Evolutionary conservation across 2,329 filamentous ascomycete genomes (phyloP).

Genomic region (Fusarium staphyleae): DNA sequence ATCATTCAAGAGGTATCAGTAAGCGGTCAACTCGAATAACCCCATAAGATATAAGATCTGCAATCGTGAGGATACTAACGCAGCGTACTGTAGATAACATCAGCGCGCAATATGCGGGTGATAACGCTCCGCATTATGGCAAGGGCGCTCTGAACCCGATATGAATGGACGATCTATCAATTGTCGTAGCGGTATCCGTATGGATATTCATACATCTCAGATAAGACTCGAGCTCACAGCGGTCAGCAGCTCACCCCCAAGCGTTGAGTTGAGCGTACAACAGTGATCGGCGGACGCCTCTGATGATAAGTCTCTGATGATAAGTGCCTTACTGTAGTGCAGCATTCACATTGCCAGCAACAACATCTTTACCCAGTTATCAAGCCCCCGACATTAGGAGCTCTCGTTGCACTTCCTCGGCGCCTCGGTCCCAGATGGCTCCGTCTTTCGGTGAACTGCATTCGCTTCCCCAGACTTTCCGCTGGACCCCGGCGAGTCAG

Average conservation of each 20-base stretch:
- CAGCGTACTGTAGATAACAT: constrained; percentile 5
- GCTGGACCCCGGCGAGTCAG: constrained; percentile 1
- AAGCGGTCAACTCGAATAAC: background rate
- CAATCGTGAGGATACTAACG: background rate
- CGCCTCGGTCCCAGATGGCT: constrained; percentile 15
- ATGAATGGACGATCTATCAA: background rate
- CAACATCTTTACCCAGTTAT: background rate
- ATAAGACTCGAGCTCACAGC: constrained; percentile 5
- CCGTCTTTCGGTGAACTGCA: constrained; percentile 17
- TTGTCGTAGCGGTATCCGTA: background rate
- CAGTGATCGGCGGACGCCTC: constrained; percentile 25
- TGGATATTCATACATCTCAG: background rate
- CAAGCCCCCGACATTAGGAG: constrained; percentile 8
- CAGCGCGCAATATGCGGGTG: constrained; percentile 4
- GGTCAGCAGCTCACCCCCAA: constrained; percentile 27
- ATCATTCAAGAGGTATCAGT: background rate
- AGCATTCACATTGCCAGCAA: constrained; percentile 2
- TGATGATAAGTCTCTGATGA: background rate
- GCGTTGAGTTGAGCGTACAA: background rate
- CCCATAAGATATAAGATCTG: background rate
- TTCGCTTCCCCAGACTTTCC: constrained; percentile 26
- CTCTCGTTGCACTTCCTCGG: constrained; percentile 4
- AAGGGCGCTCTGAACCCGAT: background rate
- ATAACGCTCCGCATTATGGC: constrained; percentile 15
- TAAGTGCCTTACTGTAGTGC: background rate